Base-by-base conservation (phyloP, 2,329 filamentous ascomycete species). In the Verticillium albo-atrum region DNA sequence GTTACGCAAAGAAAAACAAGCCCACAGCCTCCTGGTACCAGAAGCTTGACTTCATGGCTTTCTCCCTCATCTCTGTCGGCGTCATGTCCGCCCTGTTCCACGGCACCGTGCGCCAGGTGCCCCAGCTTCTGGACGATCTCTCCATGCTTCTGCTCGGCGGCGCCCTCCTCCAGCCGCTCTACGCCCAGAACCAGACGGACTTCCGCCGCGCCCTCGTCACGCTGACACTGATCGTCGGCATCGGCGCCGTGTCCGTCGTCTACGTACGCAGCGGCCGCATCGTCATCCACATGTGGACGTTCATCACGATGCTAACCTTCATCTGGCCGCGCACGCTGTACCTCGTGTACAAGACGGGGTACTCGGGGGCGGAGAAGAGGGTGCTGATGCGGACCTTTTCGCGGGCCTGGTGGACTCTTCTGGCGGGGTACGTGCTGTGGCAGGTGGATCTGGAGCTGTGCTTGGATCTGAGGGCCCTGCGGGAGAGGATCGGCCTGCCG, bases 391-490 rank as follows among this genome's bases (percentile, higher is more conserved):
- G 72, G 69, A 61, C 60, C 14, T 37, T 64, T n/a, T 68, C 70
- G 64, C 63, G 63, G 27, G 67, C 76, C 0, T 57, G 72, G 0
- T 68, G 68, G 3, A 66, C 72, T 0, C 76, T 80, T 54, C 68
- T 75, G 7, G 55, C 77, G 6, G 81, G 77, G 1, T 86, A 82
- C 62, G 65, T 76, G 10, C 68, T 87, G 26, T 87, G 84, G 84
- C 79, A 82, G 56, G 75, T 87, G 17, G 84, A 87, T 53, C 76
- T 82, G 10, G 77, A 82, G 64, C 72, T 76, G 14, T 88, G 85
- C 64, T 67, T 69, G 0, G 67, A 77, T 60, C 71, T 87, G 26
- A 79, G 82, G 2, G 60, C 63, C 0, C 62, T 79, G 12, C 78
- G 82, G 55, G 70, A 71, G 7, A 63, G 57, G 0, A 63, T 86